Base-by-base conservation (phyloP, 2,329 filamentous ascomycete species). In the Furcasterigmium furcatum region DNA sequence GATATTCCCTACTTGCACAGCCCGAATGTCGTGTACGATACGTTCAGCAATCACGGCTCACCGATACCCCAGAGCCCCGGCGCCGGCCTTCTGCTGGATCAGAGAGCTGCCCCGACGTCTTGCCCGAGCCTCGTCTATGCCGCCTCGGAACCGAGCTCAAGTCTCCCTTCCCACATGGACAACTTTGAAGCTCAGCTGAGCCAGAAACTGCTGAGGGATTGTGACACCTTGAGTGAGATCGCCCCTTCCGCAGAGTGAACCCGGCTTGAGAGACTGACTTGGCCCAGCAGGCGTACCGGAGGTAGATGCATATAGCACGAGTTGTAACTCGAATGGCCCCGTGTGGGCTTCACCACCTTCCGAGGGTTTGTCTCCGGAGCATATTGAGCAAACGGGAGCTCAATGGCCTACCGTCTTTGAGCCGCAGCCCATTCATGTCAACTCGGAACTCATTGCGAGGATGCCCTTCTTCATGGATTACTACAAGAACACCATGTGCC, bases 391-490 rank as follows among this genome's bases (percentile, higher is more conserved):
- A 44, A 59, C 70, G 53, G 67, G 71, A 59, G 72, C 67, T 57
- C 71, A 67, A 57, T 77, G 77, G 71, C 73, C 72, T 9, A 61
- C 63, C 13, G 60, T 70, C 24, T 67, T 72, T 52, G 73, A 76
- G 45, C 62, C 65, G 32, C 72, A 72, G 34, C 56, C 67, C 41
- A 60, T 72, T 52, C 77, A 76, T 60, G 68, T 80, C 71, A 74
- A 73, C 76, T 61, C 79, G 61, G 70, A 86, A 64, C 70, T 88
- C 57, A 83, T 88, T 49, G 82, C 85, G 47, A 87, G 90, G 60
- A 86, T 95, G 72, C 85, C 87, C 53, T 95, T 87, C 66, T 85
- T 96, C 60, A 86, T 96, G 72, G 87, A 95, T 62, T 96, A 96
- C 67, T 96, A 95, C 67, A 86, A 91, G 60, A 91, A 90, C 64